A percentile compares a stretch with the other conserved stretches of the same genome.
Evolutionary conservation across 352 stramenopile genomes (phyloP).

Genomic region (Phytopythium mirpurense): DNA sequence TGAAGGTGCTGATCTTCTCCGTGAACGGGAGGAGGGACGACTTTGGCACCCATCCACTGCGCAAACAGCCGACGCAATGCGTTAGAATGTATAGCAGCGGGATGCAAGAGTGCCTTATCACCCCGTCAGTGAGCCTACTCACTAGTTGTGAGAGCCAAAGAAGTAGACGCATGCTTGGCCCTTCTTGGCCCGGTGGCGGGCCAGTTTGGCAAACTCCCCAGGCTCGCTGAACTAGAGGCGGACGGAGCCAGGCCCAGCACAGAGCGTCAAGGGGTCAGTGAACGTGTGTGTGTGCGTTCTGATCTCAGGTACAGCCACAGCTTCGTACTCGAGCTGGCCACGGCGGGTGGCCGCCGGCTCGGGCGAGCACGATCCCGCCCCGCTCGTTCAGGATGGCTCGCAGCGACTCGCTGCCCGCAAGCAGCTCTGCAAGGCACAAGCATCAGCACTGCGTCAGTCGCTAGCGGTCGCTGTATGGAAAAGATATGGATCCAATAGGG

Average conservation of each 20-base stretch:
- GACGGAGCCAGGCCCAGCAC: neutral
- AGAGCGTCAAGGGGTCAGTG: neutral
- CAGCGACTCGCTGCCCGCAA: slow-evolving; percentile 55
- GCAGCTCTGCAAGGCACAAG: slow-evolving; percentile 30
- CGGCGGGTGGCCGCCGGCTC: slow-evolving; percentile 72
- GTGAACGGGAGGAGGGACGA: slow-evolving; percentile 67
- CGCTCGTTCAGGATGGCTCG: slow-evolving; percentile 70
- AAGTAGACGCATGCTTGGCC: slow-evolving; percentile 82
- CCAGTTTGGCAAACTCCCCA: slow-evolving; percentile 80
- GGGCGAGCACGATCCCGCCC: slow-evolving; percentile 69
- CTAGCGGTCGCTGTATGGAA: too few species aligned
- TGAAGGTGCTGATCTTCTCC: slow-evolving; percentile 52
- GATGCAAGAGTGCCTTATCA: too few species aligned
- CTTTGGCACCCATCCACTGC: slow-evolving; percentile 74
- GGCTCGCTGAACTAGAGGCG: slow-evolving; percentile 67
- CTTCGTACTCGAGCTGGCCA: slow-evolving; percentile 68
- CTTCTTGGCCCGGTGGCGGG: slow-evolving; percentile 65
- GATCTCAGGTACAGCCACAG: neutral
- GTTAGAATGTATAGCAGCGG: too few species aligned
- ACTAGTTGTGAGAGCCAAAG: slow-evolving; percentile 86
- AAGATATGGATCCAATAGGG: too few species aligned
- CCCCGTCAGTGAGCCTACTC: too few species aligned
- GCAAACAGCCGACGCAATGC: neutral
- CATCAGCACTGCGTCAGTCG: neutral
- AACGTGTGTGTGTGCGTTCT: too few species aligned